Conservation (phyloP, 2,329 filamentous ascomycete species). For the Fusarium haematococcum region DNA sequence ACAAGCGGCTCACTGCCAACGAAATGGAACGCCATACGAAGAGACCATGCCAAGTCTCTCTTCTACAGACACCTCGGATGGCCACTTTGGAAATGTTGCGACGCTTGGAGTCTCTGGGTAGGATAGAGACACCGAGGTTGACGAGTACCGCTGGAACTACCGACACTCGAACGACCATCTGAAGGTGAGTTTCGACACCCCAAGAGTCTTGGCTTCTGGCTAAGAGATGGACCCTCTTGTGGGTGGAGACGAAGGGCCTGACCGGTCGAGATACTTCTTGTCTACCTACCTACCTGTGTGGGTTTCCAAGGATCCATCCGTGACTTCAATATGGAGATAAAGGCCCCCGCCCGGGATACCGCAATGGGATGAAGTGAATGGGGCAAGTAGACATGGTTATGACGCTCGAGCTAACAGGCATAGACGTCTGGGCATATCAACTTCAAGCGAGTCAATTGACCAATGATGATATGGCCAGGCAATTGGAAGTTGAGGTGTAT, state of each 20-base stretch:
- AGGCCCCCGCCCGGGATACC: conserved; percentile 14
- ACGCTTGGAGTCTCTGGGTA: not conserved
- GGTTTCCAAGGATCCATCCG: conserved; percentile 12
- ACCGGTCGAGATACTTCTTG: not conserved
- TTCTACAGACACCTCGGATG: not conserved
- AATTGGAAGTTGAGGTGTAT: not conserved
- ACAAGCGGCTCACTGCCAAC: not conserved
- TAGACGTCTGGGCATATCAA: not conserved
- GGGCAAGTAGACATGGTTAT: not conserved
- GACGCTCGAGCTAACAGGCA: conserved; percentile 1
- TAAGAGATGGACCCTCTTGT: conserved; percentile 3
- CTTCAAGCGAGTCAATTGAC: not conserved
- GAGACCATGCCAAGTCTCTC: not conserved
- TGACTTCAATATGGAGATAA: conserved; percentile 11
- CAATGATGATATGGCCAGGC: not conserved
- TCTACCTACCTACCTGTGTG: conserved; percentile 7
- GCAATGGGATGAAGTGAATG: conserved; percentile 12
- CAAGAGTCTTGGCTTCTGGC: not conserved
- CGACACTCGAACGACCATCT: not conserved
- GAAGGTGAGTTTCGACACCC: not conserved
- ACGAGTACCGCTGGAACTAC: not conserved
- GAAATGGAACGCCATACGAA: not conserved
- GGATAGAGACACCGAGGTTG: not conserved
- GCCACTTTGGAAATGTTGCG: not conserved
- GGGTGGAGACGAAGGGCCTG: conserved; percentile 26